Evolutionary conservation across 2,329 filamentous ascomycete genomes (phyloP), one percentile per base, ranked within the genome.

Genomic region (Pseudogymnoascus sp.): DNA sequence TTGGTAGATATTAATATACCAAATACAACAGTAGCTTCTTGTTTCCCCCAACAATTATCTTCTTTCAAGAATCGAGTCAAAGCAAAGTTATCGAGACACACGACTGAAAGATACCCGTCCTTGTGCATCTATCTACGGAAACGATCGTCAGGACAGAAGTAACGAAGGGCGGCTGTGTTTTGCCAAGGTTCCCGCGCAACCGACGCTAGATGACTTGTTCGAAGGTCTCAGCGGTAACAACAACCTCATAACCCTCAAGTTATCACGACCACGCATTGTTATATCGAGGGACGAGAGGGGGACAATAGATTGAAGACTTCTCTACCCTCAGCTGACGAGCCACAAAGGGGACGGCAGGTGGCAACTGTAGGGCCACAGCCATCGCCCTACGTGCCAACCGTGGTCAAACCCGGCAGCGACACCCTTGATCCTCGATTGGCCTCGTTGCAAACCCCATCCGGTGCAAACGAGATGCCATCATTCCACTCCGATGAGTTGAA

Each of bases 381-480:
- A 57, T 34, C 26, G 12, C 51, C 51, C 51, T 57, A 34, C 51
- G n/a, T 57, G 51, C 51, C 51, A 57, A 57, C 51, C 23, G 47
- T 57, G 51, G 29, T 57, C 51, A 57, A 34, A 34, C 29, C 29
- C 29, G 29, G 26, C 51, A 57, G 29, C n/a, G n/a, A 57, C 16
- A 57, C 16, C n/a, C 6, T 57, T 18, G 16, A 57, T 57, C 29
- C 29, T 57, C 51, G 51, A 57, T 57, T 57, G 29, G 51, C 29
- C 11, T 57, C 51, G 51, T 57, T 57, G 29, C 51, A 57, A 18
- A 21, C 11, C 51, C 51, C 5, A 34, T 34, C 12, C 5, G 51
- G 51, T 73, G 72, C 72, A 66, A 70, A 77, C 72, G 78, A 78
- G 67, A 83, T 83, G 81, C 79, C 81, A 73, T 78, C 77, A 68